phyloP scores from a whole-genome alignment of 2,329 filamentous ascomycete species.

The Beauveria sp. region DNA sequence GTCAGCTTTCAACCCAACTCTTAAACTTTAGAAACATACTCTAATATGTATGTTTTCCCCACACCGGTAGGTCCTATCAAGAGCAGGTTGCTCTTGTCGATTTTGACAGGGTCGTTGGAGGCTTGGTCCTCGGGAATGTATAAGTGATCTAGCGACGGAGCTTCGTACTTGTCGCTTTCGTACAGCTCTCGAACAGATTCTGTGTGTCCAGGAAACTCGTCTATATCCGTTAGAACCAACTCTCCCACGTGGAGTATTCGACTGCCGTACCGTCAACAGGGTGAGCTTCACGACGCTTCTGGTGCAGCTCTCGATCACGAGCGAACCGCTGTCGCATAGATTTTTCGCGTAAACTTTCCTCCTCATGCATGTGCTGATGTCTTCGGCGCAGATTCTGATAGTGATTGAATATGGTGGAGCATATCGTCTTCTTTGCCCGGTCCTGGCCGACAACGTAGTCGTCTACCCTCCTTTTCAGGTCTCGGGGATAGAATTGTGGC shows the following conservation, averaged over 20 bases:
- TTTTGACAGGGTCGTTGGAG: slow-evolving; percentile 50
- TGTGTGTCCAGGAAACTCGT: slow-evolving; percentile 47
- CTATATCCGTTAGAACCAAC: slow-evolving; percentile 23
- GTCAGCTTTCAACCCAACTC: slow-evolving; percentile 15
- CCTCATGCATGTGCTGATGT: slow-evolving; percentile 66
- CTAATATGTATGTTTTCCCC: slow-evolving; percentile 90
- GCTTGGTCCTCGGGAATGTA: slow-evolving; percentile 41
- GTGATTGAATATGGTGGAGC: slow-evolving; percentile 91
- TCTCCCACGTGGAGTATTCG: too few relatives aligned
- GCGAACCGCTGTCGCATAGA: slow-evolving; percentile 62
- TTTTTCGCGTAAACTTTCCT: slow-evolving; percentile 52
- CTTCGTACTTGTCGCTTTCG: slow-evolving; percentile 24
- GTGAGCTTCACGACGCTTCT: slow-evolving; percentile 52
- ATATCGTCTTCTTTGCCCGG: slow-evolving; percentile 86
- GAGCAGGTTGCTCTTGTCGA: slow-evolving; percentile 94
- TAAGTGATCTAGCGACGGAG: slow-evolving; percentile 32
- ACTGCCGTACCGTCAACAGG: slow-evolving; percentile 64
- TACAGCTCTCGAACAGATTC: slow-evolving; percentile 38
- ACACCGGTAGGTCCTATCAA: slow-evolving; percentile 89
- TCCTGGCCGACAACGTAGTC: slow-evolving; percentile 96
- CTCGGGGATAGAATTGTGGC: slow-evolving; percentile 55
- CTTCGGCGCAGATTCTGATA: slow-evolving; percentile 81
- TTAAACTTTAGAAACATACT: slow-evolving; percentile 34
- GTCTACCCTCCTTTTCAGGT: slow-evolving; percentile 84
- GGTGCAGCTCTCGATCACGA: slow-evolving; percentile 54